Percentiles rank a stretch among this genome's conserved stretches.
Conservation (phyloP, 2,329 filamentous ascomycete species). For the Neonectria ditissima region DNA sequence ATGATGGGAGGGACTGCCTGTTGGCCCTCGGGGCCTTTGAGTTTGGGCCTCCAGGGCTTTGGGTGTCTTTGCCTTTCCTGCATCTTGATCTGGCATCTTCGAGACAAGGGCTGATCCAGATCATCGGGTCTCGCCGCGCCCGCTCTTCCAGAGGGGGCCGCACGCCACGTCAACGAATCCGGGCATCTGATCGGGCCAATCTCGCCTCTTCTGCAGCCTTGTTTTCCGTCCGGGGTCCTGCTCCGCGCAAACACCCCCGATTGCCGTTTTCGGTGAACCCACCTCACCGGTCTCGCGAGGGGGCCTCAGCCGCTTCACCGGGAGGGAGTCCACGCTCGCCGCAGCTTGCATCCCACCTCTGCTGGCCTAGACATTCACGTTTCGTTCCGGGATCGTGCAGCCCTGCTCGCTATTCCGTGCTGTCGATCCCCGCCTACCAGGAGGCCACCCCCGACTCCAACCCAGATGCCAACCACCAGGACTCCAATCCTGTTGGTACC, state of each 20-base stretch:
- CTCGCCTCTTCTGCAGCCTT: conserved; percentile 41
- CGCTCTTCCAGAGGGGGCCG: conserved; percentile 30
- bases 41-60: conserved; percentile 23
- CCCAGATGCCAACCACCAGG: background rate
- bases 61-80: conserved; percentile 30
- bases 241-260: conserved; percentile 24
- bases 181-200: conserved; percentile 39
- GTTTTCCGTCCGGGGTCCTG: conserved; percentile 29
- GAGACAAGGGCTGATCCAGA: conserved; percentile 46
- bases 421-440: conserved; percentile 12
- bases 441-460: background rate
- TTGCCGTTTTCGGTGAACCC: conserved; percentile 37
- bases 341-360: conserved; percentile 2
- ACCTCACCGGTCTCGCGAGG: conserved; percentile 32
- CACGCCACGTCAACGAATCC: conserved; percentile 29
- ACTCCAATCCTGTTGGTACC: background rate
- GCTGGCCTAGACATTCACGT: background rate
- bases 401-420: conserved; percentile 16
- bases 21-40: conserved; percentile 9
- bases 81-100: conserved; percentile 42
- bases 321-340: conserved; percentile 14
- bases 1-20: background rate
- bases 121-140: conserved; percentile 41
- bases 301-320: conserved; percentile 11
- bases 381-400: conserved; percentile 8